Conservation (phyloP, 495 filamentous ascomycete species). For the Pseudomonodictys pantanalensis region DNA sequence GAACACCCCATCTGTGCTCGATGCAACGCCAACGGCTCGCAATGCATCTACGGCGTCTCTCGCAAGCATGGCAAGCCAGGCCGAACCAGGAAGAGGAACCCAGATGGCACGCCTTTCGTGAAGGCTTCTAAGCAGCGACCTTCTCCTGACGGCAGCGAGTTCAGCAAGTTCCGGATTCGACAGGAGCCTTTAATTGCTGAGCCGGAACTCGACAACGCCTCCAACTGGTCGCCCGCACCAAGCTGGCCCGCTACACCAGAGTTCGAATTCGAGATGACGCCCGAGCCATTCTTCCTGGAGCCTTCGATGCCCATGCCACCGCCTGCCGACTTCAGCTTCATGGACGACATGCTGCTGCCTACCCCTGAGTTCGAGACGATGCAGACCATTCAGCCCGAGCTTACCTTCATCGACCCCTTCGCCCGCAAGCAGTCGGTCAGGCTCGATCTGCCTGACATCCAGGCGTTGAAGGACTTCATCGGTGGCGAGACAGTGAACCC, state of each 20-base stretch:
- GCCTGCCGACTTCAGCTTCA: conserved; percentile 10
- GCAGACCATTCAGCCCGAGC: conserved; percentile 7
- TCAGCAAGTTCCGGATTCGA: conserved; percentile 19
- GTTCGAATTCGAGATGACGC: conserved; percentile 15
- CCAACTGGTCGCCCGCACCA: conserved; percentile 14
- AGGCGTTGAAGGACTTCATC: conserved; percentile 25
- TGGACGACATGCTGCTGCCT: conserved; percentile 13
- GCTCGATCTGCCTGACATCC: conserved; percentile 17
- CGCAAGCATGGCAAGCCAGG: conserved; percentile 36
- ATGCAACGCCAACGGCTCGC: conserved; percentile 25
- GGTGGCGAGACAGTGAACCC: conserved; percentile 11
- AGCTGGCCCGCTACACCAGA: conserved; percentile 15
- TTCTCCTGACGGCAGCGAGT: conserved; percentile 20
- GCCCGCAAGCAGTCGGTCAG: conserved; percentile 7
- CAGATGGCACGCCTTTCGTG: conserved; percentile 19
- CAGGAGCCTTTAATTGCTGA: conserved; percentile 13
- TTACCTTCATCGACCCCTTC: conserved; percentile 26
- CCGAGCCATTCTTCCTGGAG: conserved; percentile 9
- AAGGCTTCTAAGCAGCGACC: conserved; percentile 24
- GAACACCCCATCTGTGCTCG: conserved; percentile 35
- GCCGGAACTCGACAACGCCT: conserved; percentile 10
- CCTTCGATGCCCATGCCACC: not conserved
- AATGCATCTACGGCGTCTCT: conserved; percentile 36
- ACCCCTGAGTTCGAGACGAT: not conserved
- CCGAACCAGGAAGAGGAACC: conserved; percentile 26